Evolutionary conservation across 352 stramenopile species (phyloP), one percentile per base, ranked within the genome.

Genomic region (Pythium pyrilobum): DNA sequence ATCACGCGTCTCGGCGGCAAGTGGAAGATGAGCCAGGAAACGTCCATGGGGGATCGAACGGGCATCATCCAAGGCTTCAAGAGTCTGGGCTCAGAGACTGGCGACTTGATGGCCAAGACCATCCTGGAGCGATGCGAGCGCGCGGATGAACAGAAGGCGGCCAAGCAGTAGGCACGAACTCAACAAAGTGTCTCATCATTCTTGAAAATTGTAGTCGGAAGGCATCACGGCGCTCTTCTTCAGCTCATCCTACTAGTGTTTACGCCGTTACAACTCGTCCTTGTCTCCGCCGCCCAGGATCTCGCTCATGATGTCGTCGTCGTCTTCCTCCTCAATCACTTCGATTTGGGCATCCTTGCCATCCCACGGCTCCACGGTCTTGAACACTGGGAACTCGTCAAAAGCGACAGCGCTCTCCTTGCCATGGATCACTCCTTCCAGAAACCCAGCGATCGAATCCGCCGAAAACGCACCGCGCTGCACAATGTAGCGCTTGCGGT

Each of bases 221-320:
- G n/a, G n/a, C n/a, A n/a, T n/a, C n/a, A n/a, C n/a, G n/a, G n/a
- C n/a, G n/a, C n/a, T n/a, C n/a, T n/a, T n/a, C n/a, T n/a, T n/a
- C n/a, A n/a, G n/a, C n/a, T n/a, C n/a, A n/a, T n/a, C n/a, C n/a
- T n/a, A n/a, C n/a, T n/a, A n/a, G n/a, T n/a, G n/a, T n/a, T n/a
- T n/a, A n/a, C n/a, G n/a, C n/a, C n/a, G n/a, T n/a, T 85, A 96
- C 54, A 94, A 69, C 43, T 96, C 86, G 29, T 95, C 84, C 64
- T 89, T 95, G 55, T 74, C 64, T 15, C 53, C 68, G 10, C 58
- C 64, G 27, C 74, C 75, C 9, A 95, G 60, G 20, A 92, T 92
- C 52, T 96, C 87, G 57, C 72, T 88, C 59, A 96, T 62, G 48
- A 96, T 94, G 49, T 92, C 82, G 16, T 91, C 81, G 46, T 94